Percentiles rank a stretch among this genome's conserved stretches.
These are phyloP conservation scores for Capillidium rhysosporum DNA, from an alignment of 371 early-diverging fungal genomes.

Conservation along the genomic window DNA sequence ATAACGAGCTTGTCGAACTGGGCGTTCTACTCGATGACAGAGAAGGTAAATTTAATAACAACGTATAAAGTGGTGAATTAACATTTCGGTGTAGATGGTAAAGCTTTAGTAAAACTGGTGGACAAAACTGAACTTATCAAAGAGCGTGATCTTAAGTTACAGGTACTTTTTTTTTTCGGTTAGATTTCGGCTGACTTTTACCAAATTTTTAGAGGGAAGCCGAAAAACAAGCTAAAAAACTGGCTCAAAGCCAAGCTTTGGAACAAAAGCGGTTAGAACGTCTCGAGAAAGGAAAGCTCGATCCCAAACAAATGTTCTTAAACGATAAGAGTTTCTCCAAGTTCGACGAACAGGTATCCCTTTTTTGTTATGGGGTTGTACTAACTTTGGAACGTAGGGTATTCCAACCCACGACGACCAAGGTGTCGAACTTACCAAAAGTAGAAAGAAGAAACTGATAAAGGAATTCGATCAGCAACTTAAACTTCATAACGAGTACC, in stretches of 20 bases:
- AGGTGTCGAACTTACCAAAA: constrained; percentile 68
- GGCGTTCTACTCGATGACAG: constrained; percentile 86
- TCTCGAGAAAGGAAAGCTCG: constrained; percentile 50
- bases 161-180: neutral
- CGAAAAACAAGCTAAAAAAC: constrained; percentile 42
- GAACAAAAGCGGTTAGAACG: constrained; percentile 44
- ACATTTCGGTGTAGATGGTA: constrained; percentile 31
- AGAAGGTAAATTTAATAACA: constrained; percentile 22
- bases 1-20: constrained; percentile 61
- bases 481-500: constrained; percentile 72
- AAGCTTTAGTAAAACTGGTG: constrained; percentile 76
- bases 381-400: constrained; percentile 19
- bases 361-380: neutral
- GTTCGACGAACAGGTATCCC: constrained; percentile 46
- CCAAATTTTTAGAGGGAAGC: constrained; percentile 27
- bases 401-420: constrained; percentile 65
- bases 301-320: constrained; percentile 64
- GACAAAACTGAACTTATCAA: constrained; percentile 47
- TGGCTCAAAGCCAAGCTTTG: constrained; percentile 31
- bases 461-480: constrained; percentile 71
- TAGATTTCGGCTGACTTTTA: neutral
- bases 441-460: constrained; percentile 59
- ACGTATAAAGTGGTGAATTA: neutral
- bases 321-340: constrained; percentile 34
- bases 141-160: constrained; percentile 33